Evolutionary conservation across 169 alveolate species (phyloP).

Genomic region (Eimeria nieschulzi): DNA sequence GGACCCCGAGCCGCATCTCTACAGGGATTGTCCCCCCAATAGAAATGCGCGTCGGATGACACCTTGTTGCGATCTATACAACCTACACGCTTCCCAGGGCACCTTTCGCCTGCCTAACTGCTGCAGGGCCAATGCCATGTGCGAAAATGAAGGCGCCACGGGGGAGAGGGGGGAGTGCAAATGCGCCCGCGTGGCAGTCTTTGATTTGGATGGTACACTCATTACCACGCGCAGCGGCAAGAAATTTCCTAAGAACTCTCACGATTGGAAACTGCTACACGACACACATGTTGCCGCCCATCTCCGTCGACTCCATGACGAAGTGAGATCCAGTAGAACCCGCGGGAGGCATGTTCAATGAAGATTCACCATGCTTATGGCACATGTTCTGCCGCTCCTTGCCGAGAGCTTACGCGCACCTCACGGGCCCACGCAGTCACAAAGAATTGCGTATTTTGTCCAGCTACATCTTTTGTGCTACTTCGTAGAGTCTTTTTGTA

Average conservation of each 20-base stretch:
- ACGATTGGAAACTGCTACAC: constrained; percentile 70
- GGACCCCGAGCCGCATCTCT: not conserved
- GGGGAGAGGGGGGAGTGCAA: not conserved
- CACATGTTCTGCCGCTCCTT: no score
- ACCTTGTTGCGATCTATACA: constrained; percentile 40
- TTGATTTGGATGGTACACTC: constrained; percentile 76
- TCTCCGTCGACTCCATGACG: constrained; percentile 32
- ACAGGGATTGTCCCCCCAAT: not conserved
- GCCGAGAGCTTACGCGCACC: no score
- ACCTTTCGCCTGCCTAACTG: constrained; percentile 27
- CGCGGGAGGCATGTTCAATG: not conserved
- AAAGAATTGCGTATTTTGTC: no score
- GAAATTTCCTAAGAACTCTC: constrained; percentile 46
- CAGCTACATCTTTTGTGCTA: no score
- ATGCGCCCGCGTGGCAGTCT: constrained; percentile 69
- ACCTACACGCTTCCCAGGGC: constrained; percentile 46
- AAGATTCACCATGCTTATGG: no score
- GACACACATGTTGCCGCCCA: constrained; percentile 3
- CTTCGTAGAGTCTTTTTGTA: not conserved
- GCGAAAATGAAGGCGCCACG: not conserved
- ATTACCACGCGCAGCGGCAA: constrained; percentile 76
- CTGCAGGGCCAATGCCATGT: constrained; percentile 5
- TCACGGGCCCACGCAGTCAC: no score
- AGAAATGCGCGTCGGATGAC: not conserved
- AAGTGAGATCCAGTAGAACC: not conserved